A percentile compares a stretch with the other conserved stretches of the same genome.
Evolutionary conservation across 371 early-diverging fungal species (phyloP).

Genomic region (Circinella minor): DNA sequence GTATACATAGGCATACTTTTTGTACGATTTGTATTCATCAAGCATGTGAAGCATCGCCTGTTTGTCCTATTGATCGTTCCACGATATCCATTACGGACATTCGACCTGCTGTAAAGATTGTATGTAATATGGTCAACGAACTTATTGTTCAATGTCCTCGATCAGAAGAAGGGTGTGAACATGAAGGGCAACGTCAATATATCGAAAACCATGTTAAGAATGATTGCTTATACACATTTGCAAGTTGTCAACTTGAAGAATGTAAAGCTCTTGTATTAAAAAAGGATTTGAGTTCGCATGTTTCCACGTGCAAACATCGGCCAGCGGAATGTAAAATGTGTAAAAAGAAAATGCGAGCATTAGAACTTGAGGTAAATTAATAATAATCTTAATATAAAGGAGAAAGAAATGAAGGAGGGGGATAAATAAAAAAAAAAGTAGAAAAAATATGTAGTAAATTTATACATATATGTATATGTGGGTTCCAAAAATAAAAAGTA

Average conservation of each 20-base stretch:
- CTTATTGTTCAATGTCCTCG: constrained; percentile 65
- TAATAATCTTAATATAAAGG: no score
- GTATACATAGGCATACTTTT: constrained; percentile 61
- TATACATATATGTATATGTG: no score
- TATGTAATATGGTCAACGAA: constrained; percentile 75
- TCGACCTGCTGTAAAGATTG: constrained; percentile 65
- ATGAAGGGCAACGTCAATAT: constrained; percentile 64
- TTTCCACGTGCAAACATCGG: constrained; percentile 63
- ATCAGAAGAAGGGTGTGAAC: constrained; percentile 58
- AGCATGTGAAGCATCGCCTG: constrained; percentile 51
- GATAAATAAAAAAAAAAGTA: background rate
- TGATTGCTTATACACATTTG: constrained; percentile 62
- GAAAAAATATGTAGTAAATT: background rate
- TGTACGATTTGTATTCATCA: constrained; percentile 66
- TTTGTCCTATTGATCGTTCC: constrained; percentile 74
- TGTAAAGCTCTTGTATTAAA: constrained; percentile 62
- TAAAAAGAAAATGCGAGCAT: constrained; percentile 50
- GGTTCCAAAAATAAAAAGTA: no score
- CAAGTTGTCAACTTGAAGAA: constrained; percentile 61
- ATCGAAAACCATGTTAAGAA: constrained; percentile 60
- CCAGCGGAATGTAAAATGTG: constrained; percentile 68
- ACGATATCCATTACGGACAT: constrained; percentile 44
- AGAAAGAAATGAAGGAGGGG: background rate
- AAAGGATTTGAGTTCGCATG: constrained; percentile 60
- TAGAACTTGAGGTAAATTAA: constrained; percentile 50